Conservation (phyloP, 2,329 filamentous ascomycete genomes). For the Akanthomyces lecanii region DNA sequence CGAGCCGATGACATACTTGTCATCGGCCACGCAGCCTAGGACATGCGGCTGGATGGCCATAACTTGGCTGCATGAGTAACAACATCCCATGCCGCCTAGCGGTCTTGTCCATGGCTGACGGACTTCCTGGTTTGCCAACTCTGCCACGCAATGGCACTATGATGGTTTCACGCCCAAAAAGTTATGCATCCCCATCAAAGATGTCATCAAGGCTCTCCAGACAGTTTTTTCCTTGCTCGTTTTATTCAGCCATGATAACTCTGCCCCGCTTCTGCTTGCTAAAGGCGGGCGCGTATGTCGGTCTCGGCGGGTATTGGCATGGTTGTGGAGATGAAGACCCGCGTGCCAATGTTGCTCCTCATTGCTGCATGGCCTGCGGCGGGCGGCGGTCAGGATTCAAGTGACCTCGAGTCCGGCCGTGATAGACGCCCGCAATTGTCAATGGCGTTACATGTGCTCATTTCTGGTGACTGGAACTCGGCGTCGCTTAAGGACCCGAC, state of each 20-base stretch:
- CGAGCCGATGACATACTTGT: neutral
- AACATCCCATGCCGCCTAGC: neutral
- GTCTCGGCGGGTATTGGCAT: conserved; percentile 6
- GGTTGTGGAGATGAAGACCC: conserved; percentile 11
- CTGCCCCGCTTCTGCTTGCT: neutral
- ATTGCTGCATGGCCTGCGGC: neutral
- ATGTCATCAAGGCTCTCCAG: neutral
- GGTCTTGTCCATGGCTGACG: neutral
- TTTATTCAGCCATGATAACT: neutral
- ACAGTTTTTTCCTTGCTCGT: neutral
- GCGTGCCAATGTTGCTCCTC: neutral
- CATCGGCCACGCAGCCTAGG: neutral
- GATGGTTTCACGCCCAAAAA: neutral
- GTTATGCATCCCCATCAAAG: neutral
- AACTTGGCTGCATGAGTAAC: neutral
- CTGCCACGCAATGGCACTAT: neutral
- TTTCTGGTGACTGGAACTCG: neutral
- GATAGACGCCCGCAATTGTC: neutral
- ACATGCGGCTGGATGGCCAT: neutral
- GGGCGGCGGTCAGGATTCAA: neutral
- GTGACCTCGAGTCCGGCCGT: neutral
- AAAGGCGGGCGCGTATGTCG: conserved; percentile 9
- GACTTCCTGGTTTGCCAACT: neutral
- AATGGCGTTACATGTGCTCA: neutral
- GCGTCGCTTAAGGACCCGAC: neutral